Base-by-base conservation (phyloP, 78 protist genomes). In the Isochrysis galbana region DNA sequence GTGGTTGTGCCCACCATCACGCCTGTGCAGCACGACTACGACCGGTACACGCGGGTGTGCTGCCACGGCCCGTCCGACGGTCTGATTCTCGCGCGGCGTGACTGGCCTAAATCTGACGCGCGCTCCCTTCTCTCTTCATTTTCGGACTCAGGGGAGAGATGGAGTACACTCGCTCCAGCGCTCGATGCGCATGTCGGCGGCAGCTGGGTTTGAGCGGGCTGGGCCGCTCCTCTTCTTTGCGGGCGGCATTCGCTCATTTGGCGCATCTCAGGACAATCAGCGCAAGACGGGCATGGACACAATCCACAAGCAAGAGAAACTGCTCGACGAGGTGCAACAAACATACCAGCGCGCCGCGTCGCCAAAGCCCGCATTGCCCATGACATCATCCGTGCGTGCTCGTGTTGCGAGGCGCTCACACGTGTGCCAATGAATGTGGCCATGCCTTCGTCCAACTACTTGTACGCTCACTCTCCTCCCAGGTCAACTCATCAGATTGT, bases 1-100 rank as follows among this genome's bases (percentile, higher is more conserved):
- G 84, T 77, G 1, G 84, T 77, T 17, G 84, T 77, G 47, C 84
- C 84, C 14, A 77, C 84, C 23, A 77, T 77, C 84, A 77, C 84
- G 5, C 84, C 84, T 10, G 26, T 77, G 5, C 84, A 77, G 84
- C 84, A 77, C 84, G 84, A 77, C 84, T 32, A 22, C 47, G 34
- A 42, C n/a, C 80, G 80, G 4, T 70, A 36, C 21, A 41, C 0
- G 25, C 77, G 19, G 77, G 7, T 4, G 19, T n/a, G n/a, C n/a
- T n/a, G n/a, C n/a, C n/a, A n/a, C n/a, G n/a, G n/a, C n/a, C n/a
- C n/a, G n/a, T n/a, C n/a, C n/a, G n/a, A n/a, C n/a, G n/a, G n/a
- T n/a, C n/a, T n/a, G n/a, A n/a, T n/a, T n/a, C n/a, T n/a, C n/a
- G n/a, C n/a, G n/a, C n/a, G n/a, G n/a, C n/a, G n/a, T n/a, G n/a